Base-by-base conservation (phyloP, 345 rosid species). In the Trapa incisa region DNA sequence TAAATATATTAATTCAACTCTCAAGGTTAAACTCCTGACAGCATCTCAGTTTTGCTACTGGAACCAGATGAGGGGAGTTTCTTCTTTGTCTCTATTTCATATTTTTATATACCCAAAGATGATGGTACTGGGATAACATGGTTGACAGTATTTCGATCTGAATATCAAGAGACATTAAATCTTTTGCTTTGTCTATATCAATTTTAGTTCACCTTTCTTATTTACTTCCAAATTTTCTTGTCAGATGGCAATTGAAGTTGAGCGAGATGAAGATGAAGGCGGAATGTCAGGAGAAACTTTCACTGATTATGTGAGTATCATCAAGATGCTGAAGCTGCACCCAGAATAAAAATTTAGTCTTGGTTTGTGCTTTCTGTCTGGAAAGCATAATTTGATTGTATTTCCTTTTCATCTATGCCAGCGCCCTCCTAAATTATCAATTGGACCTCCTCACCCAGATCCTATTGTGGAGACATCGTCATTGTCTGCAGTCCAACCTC, bases 181-280 rank as follows among this genome's bases (percentile, higher is more conserved):
- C 37, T 58, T 32, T 33, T 1, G 33, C 4, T 4, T 11, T 15
- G 10, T 54, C 7, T 0, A 58, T 33, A 2, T 35, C 63, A 58
- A 43, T 37, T 61, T 69, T 16, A 11, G 2, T 37, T 5, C 37
- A 35, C 37, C 11, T 3, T 58, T 9, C 37, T n/a, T 33, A 58
- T 58, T 32, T 35, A 58, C 63, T 58, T 58, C 63, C 33, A 29
- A 29, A 58, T 50, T 6, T 22, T 32, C 35, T 45, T 68, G 12
- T 74, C 76, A 93, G 98, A 91, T 88, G 74, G 98, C 96, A 54
- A 86, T 88, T 75, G 97, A 93, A 73, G 97, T 93, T 76, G 98
- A 93, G 84, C 84, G 92, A 50, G 99, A 93, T 76, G 99, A 93
- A 81, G 99, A 93, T 79, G 99, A 82, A 86, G 99, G 98, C 72